Conservation (phyloP, 768 basidiomycete species). For the Serendipita sp. region DNA sequence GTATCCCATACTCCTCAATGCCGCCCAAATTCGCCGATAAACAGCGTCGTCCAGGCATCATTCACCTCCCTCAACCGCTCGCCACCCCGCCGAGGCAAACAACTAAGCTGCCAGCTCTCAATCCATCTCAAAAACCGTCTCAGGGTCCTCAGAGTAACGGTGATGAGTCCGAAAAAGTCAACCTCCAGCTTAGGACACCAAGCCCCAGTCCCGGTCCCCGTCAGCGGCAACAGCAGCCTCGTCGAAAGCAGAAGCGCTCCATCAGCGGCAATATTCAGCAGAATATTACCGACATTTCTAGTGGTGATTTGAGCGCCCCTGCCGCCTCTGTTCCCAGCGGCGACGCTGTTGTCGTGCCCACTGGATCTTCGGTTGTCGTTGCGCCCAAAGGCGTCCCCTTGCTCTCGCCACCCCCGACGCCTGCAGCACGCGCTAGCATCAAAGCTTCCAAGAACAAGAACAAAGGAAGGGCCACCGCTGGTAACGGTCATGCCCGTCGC, state of each 20-base stretch:
- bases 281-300: neutral
- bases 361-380: neutral
- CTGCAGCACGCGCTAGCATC: neutral
- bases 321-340: neutral
- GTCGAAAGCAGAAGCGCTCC: neutral
- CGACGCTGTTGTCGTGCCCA: neutral
- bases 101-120: neutral
- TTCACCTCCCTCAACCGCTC: slow-evolving; percentile 4
- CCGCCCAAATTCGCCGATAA: neutral
- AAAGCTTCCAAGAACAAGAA: neutral
- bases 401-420: neutral
- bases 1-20: slow-evolving; percentile 1
- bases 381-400: neutral
- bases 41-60: slow-evolving; percentile 3
- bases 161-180: neutral
- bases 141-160: neutral
- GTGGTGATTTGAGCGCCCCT: neutral
- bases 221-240: neutral
- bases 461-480: neutral
- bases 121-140: neutral
- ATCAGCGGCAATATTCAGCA: neutral
- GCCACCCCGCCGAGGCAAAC: neutral
- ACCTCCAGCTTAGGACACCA: neutral
- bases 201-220: neutral
- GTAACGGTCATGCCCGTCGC: neutral